A percentile compares a stretch with the other conserved stretches of the same genome.
Conservation (phyloP, 345 rosid species). For the Lepidium sativum region DNA sequence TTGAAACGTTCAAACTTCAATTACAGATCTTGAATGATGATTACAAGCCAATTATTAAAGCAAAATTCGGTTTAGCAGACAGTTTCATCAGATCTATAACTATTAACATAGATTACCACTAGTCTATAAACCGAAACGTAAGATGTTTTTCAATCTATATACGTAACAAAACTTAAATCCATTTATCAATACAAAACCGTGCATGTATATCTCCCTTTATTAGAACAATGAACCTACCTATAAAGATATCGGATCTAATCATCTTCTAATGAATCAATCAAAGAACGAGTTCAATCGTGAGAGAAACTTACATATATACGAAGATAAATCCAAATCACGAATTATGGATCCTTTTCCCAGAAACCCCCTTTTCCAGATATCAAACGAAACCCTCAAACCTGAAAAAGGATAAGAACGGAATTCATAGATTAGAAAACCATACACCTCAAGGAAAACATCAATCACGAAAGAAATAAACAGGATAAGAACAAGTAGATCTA, state of each 20-base stretch:
- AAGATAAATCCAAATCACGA: not conserved
- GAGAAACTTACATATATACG: conserved; percentile 15
- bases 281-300: not conserved
- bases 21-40: not conserved
- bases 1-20: not conserved
- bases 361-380: conserved; percentile 13
- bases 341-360: not conserved
- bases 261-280: not conserved
- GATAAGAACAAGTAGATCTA: not conserved
- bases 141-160: not conserved
- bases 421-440: not conserved
- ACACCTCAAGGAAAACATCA: not conserved
- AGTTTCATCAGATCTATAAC: not conserved
- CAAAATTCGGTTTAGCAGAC: not conserved
- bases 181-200: no score
- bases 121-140: not conserved
- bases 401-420: not conserved
- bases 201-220: not conserved
- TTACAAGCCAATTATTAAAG: not conserved
- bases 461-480: not conserved
- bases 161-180: not conserved
- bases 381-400: conserved; percentile 26
- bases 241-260: not conserved
- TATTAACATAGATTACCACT: not conserved
- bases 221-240: not conserved